phyloP scores from a whole-genome alignment of 108 stramenopile genomes.

The Fragilariopsis cylindrus region DNA sequence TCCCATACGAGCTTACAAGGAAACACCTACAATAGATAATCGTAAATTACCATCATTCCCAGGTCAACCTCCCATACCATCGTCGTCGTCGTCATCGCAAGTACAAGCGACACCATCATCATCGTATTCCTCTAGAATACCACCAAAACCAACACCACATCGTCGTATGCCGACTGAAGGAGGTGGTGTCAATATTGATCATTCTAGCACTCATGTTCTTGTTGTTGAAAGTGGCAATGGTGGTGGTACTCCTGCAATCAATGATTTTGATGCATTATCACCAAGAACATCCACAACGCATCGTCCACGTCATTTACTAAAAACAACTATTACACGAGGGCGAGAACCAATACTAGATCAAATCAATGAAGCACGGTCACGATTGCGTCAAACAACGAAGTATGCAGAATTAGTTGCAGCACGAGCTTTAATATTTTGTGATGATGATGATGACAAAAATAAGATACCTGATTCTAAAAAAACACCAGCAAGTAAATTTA shows the following conservation, averaged over 20 bases:
- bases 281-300: neutral
- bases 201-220: too few relatives aligned
- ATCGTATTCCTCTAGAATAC: neutral
- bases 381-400: slow-evolving; percentile 35
- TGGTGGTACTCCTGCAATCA: neutral
- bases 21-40: too few relatives aligned
- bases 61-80: too few relatives aligned
- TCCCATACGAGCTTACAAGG: too few relatives aligned
- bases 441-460: slow-evolving; percentile 12
- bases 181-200: neutral
- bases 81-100: neutral
- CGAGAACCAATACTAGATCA: slow-evolving; percentile 39
- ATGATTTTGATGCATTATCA: neutral
- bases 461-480: neutral
- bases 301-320: neutral
- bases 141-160: neutral
- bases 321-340: slow-evolving; percentile 14
- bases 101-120: neutral
- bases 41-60: too few relatives aligned
- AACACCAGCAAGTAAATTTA: slow-evolving; percentile 13
- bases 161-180: neutral
- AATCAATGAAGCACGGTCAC: slow-evolving; percentile 40
- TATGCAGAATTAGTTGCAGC: slow-evolving; percentile 46
- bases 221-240: too few relatives aligned
- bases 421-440: slow-evolving; percentile 29